phyloP scores from a whole-genome alignment of 2,329 filamentous ascomycete genomes.

The Dactylellina haptotyla region DNA sequence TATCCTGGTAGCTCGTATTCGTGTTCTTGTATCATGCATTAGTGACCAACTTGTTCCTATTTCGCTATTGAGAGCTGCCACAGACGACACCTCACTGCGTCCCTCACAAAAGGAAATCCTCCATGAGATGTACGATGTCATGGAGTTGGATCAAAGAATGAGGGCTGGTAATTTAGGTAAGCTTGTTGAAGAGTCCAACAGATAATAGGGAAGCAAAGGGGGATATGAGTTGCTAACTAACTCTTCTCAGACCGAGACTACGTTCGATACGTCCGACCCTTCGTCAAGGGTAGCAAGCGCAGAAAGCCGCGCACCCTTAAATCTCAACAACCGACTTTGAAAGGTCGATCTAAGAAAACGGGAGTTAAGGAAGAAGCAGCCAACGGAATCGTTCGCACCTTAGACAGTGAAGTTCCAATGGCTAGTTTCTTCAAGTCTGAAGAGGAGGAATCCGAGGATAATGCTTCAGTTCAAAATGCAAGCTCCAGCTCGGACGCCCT shows the following conservation, averaged over 20 bases:
- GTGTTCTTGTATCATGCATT: constrained; percentile 28
- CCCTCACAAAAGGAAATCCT: constrained; percentile 39
- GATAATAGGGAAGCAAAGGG: neutral
- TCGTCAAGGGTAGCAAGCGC: constrained; percentile 32
- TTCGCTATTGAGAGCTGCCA: constrained; percentile 33
- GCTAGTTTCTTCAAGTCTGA: constrained; percentile 19
- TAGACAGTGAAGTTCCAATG: constrained; percentile 2
- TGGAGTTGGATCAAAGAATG: constrained; percentile 27
- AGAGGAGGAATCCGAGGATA: constrained; percentile 17
- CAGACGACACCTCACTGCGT: constrained; percentile 35
- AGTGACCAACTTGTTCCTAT: constrained; percentile 32
- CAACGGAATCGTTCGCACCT: neutral
- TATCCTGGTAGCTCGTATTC: constrained; percentile 4
- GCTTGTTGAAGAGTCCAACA: neutral
- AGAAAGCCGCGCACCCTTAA: constrained; percentile 23
- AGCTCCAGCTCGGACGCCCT: neutral
- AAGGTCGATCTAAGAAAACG: neutral
- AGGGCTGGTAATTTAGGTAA: constrained; percentile 25
- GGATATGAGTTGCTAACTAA: neutral
- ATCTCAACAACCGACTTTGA: neutral
- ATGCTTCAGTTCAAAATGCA: neutral
- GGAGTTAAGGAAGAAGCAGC: constrained; percentile 11
- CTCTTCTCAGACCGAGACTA: neutral
- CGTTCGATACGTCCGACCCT: constrained; percentile 25
- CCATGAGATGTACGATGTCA: constrained; percentile 45